These are phyloP conservation scores for Aaosphaeria arxii DNA, from an alignment of 2,329 filamentous ascomycete species.

Conservation along the genomic window DNA sequence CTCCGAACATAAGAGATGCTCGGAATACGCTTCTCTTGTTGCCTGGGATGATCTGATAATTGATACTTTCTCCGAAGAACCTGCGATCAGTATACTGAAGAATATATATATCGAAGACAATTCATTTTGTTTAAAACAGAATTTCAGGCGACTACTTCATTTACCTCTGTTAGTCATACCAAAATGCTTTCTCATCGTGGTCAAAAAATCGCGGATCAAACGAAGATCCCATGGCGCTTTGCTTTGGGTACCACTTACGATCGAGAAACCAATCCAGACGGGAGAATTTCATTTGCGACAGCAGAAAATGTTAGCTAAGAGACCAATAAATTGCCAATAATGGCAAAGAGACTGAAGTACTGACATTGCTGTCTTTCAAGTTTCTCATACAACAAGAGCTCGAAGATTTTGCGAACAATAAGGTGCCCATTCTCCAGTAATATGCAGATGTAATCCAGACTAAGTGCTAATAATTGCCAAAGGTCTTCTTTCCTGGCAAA, in stretches of 20 bases:
- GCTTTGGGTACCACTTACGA: constrained; percentile 11
- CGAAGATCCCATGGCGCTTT: constrained; percentile 4
- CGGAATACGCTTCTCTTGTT: no score
- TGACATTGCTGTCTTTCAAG: constrained; percentile 15
- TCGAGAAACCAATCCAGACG: constrained; percentile 16
- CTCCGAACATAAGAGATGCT: no score
- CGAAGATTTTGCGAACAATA: constrained; percentile 37
- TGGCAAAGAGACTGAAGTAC: not conserved
- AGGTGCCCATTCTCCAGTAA: constrained; percentile 14
- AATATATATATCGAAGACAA: no score
- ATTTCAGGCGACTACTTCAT: no score
- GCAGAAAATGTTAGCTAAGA: constrained; percentile 17
- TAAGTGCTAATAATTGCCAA: not conserved
- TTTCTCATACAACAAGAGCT: constrained; percentile 35
- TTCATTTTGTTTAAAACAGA: no score
- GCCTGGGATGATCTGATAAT: no score
- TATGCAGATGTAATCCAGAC: not conserved
- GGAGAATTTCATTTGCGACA: constrained; percentile 19
- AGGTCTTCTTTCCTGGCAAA: constrained; percentile 25
- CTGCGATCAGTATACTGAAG: no score
- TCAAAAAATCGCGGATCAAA: constrained; percentile 1
- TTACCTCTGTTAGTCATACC: no score
- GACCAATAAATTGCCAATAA: not conserved
- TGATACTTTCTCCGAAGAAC: no score
- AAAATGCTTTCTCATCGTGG: constrained; percentile 3